Evolutionary conservation across 345 rosid species (phyloP).

Genomic region (Atalantia buxifolia): DNA sequence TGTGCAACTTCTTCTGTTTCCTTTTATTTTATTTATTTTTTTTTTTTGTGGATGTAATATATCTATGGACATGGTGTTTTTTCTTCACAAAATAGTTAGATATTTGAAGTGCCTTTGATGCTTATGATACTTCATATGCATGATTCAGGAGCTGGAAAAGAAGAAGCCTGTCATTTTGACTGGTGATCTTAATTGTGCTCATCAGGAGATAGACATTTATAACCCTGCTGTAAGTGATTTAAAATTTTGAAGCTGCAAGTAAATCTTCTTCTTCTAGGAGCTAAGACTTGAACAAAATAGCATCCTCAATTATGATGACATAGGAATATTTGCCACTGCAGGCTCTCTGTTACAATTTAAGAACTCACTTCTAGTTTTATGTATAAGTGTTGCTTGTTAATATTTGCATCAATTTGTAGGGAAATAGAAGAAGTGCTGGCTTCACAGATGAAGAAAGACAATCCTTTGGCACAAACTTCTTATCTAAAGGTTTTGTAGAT

Average conservation of each 20-base stretch:
- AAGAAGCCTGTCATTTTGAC: conserved; percentile 92
- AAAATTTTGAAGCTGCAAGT: not conserved
- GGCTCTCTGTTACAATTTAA: not conserved
- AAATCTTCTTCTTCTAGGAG: not conserved
- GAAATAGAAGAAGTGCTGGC: conserved; percentile 93
- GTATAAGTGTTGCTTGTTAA: not conserved
- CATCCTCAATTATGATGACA: not conserved
- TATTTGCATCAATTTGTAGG: conserved; percentile 37
- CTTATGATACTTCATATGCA: conserved; percentile 11
- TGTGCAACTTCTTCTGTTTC: not conserved
- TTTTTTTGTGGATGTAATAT: not conserved
- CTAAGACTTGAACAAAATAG: not conserved
- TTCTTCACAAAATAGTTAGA: not conserved
- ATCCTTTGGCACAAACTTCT: conserved; percentile 31
- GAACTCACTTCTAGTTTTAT: not conserved
- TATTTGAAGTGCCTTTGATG: not conserved
- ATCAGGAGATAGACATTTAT: conserved; percentile 88
- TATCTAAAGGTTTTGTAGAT: conserved; percentile 83
- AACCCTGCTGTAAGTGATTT: conserved; percentile 66
- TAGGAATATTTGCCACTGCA: not conserved
- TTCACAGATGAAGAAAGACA: conserved; percentile 36
- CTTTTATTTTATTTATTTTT: not conserved
- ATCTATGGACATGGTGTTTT: not conserved
- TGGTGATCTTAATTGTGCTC: conserved; percentile 94
- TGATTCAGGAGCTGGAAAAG: conserved; percentile 81